phyloP scores from a whole-genome alignment of 768 basidiomycete genomes.

The Psilocybe sp. region DNA sequence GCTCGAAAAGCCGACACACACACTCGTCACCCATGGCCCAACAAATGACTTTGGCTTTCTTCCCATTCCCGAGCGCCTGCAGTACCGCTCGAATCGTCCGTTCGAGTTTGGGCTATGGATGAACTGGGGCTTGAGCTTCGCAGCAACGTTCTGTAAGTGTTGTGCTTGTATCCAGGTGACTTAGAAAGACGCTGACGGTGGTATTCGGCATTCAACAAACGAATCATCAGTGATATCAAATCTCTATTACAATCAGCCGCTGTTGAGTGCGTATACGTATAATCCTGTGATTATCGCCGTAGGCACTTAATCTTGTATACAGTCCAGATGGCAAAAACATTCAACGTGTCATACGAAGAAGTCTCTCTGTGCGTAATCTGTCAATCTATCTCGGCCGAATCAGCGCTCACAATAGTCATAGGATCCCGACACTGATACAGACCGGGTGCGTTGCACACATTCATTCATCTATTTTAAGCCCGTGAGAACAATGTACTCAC shows the following conservation, averaged over 20 bases:
- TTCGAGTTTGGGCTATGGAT: conserved; percentile 9
- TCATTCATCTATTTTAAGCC: background rate
- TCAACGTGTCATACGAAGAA: conserved; percentile 18
- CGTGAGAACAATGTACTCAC: too few relatives aligned
- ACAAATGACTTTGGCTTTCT: conserved; percentile 10
- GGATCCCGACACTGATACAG: conserved; percentile 63
- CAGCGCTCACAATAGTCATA: conserved; percentile 15
- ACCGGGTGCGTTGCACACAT: conserved; percentile 44
- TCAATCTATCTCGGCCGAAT: background rate
- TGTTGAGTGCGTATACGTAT: conserved; percentile 51
- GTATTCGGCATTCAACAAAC: background rate
- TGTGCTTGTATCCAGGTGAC: background rate
- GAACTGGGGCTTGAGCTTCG: conserved; percentile 10
- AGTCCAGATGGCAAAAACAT: conserved; percentile 36
- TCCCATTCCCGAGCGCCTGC: conserved; percentile 8
- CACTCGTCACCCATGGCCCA: background rate
- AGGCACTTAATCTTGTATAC: background rate
- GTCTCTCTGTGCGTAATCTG: conserved; percentile 13
- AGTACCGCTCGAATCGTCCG: conserved; percentile 1
- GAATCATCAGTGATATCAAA: conserved; percentile 53
- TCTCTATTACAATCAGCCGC: conserved; percentile 76
- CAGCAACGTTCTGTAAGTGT: conserved; percentile 11
- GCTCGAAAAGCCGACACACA: too few relatives aligned
- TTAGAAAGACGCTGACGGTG: background rate
- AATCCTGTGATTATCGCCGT: background rate